A percentile compares a stretch with the other conserved stretches of the same genome.
Evolutionary conservation across 345 rosid species (phyloP).

Genomic region (Lepidium africanum): DNA sequence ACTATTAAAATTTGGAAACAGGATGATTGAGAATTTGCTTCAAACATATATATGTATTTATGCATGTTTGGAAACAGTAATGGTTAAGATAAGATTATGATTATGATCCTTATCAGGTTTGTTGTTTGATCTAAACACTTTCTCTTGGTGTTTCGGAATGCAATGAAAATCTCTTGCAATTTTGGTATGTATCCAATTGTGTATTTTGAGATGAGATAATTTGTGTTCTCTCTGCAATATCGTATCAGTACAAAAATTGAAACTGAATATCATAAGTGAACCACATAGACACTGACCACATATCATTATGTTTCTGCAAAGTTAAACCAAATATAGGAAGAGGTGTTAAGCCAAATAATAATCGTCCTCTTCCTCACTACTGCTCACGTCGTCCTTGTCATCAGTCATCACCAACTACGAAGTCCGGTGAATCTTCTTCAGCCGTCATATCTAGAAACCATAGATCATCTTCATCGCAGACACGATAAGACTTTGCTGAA

Average conservation of each 20-base stretch:
- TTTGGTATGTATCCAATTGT: neutral
- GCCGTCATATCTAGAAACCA: too few species aligned
- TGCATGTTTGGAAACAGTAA: neutral
- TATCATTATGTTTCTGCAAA: too few species aligned
- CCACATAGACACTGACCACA: too few species aligned
- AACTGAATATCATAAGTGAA: too few species aligned
- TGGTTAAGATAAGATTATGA: neutral
- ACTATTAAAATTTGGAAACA: constrained; percentile 81
- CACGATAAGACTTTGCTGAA: too few species aligned
- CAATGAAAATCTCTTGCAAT: neutral
- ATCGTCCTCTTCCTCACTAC: neutral
- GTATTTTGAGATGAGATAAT: neutral
- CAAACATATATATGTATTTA: neutral
- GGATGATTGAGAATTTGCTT: constrained; percentile 27
- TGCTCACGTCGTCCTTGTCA: neutral
- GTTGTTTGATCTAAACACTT: neutral
- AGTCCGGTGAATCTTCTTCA: too few species aligned
- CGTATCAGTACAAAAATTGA: too few species aligned
- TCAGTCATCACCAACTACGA: neutral
- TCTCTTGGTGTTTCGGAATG: neutral
- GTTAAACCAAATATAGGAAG: too few species aligned
- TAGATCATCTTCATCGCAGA: too few species aligned
- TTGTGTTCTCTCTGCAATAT: neutral
- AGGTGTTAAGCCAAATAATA: neutral
- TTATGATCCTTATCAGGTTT: neutral